Evolutionary conservation across 106 monocot species (phyloP), one percentile per base, ranked within the genome.

Genomic region (Amphibolis antarctica): DNA sequence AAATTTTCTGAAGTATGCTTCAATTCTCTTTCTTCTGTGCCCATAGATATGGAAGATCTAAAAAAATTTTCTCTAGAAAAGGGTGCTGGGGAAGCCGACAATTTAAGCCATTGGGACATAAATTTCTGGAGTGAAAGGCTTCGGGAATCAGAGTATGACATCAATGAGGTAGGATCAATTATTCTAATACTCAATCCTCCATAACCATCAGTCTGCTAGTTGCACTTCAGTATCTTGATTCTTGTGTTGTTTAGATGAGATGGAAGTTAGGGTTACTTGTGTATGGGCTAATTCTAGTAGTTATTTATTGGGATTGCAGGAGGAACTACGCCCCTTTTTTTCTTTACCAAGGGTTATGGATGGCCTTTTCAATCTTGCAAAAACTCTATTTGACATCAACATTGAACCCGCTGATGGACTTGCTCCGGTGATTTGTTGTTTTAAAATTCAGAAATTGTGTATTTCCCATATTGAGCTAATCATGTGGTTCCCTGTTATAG

Each of bases 91-190:
- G 96, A 90, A 68, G 90, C 96, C 30, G 72, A 82, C 80, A 75
- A 84, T 46, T 69, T 98, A 55, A 78, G 65, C 49, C 90, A 90
- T 45, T 98, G 96, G 96, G 96, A 98, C 54, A 62, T 85, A 22
- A 82, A 19, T 44, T 98, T 90, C 62, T 98, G 96, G 96, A 98
- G 96, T 55, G 96, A 98, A 73, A 82, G 96, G 48, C 82, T 98
- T 61, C 74, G 96, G 15, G 96, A 98, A 68, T 64, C 90, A 30
- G 90, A 89, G 68, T 98, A 82, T 76, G 87, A 98, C 53, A 90
- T 98, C 28, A 98, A 98, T 72, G 90, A 98, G 89, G 96, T 90
- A 61, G 28, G 48, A 20, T 28, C 15, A 27, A 50, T 18, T 50
- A n/a, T n/a, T n/a, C n/a, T n/a, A n/a, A n/a, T n/a, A n/a, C n/a